Evolutionary conservation across 208 protist species (phyloP).

Genomic region (Leishmania martiniquensis): DNA sequence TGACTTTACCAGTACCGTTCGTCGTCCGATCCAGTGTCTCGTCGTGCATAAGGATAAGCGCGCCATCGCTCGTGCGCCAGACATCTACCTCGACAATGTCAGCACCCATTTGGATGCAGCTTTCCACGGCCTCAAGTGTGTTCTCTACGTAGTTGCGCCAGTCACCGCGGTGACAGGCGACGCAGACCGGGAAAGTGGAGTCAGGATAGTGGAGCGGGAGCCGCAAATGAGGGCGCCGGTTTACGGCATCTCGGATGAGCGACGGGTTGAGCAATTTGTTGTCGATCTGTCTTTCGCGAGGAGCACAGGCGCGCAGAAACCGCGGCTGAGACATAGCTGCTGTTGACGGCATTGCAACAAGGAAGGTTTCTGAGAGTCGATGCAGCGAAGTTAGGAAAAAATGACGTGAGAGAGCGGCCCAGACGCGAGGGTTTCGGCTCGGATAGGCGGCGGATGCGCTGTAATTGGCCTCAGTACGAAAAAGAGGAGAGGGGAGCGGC

Average conservation of each 20-base stretch:
- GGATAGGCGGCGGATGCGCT: too few species aligned
- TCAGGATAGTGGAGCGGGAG: slow-evolving; percentile 35
- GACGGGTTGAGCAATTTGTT: slow-evolving; percentile 39
- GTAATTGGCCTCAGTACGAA: too few species aligned
- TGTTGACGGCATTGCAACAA: neutral
- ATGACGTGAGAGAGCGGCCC: neutral
- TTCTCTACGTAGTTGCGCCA: slow-evolving; percentile 82
- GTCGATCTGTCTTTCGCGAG: slow-evolving; percentile 29
- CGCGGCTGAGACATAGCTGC: neutral
- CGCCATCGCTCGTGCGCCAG: slow-evolving; percentile 61
- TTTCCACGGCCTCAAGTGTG: slow-evolving; percentile 70
- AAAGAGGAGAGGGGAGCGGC: neutral
- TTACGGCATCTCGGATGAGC: slow-evolving; percentile 1
- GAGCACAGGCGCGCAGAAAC: neutral
- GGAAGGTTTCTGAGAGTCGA: neutral
- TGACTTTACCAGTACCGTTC: slow-evolving; percentile 43
- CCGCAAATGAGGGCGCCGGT: slow-evolving; percentile 31
- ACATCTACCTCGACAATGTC: slow-evolving; percentile 76
- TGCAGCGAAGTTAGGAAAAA: neutral
- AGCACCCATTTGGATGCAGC: slow-evolving; percentile 66
- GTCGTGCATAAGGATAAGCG: slow-evolving; percentile 70
- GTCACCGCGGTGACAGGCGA: slow-evolving; percentile 74
- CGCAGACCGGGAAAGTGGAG: slow-evolving; percentile 36
- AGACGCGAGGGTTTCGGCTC: neutral
- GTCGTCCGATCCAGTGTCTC: slow-evolving; percentile 66